Percentiles rank a stretch among this genome's conserved stretches.
Evolutionary conservation across 768 basidiomycete genomes (phyloP).

Genomic region (Amanita exitialis): DNA sequence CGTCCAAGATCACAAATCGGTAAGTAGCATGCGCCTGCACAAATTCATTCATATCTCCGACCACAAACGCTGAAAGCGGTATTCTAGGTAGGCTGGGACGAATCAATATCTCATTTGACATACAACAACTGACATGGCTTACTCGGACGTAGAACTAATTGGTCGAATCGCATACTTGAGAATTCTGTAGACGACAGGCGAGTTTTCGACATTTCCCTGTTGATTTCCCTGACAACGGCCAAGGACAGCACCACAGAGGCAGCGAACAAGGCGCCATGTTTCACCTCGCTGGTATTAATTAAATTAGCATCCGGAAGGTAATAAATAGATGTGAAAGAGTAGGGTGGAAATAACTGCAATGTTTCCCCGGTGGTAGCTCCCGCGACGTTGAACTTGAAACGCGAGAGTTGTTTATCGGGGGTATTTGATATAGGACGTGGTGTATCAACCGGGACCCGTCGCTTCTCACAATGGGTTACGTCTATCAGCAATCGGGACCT

Average conservation of each 20-base stretch:
- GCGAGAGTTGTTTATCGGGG: constrained; percentile 86
- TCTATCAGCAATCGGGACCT: constrained; percentile 11
- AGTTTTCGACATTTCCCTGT: constrained; percentile 22
- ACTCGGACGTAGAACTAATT: constrained; percentile 53
- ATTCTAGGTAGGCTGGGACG: constrained; percentile 28
- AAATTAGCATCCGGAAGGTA: constrained; percentile 10
- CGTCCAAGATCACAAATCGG: constrained; percentile 82
- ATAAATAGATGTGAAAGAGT: constrained; percentile 8
- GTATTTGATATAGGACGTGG: constrained; percentile 73
- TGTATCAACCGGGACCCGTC: constrained; percentile 82
- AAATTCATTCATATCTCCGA: constrained; percentile 86
- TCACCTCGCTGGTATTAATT: constrained; percentile 36
- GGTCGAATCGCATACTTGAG: constrained; percentile 81
- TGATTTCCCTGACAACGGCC: constrained; percentile 51
- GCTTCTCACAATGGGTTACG: constrained; percentile 15
- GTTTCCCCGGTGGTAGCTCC: constrained; percentile 89
- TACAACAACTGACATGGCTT: constrained; percentile 20
- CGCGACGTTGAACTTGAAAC: constrained; percentile 55
- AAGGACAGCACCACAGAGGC: constrained; percentile 75
- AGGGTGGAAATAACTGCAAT: constrained; percentile 24
- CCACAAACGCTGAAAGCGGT: constrained; percentile 81
- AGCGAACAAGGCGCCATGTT: constrained; percentile 58
- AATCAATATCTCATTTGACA: neutral
- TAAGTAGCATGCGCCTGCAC: constrained; percentile 90
- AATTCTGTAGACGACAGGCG: constrained; percentile 49